Evolutionary conservation across 768 basidiomycete genomes (phyloP).

Genomic region (Serpula lacrymans): DNA sequence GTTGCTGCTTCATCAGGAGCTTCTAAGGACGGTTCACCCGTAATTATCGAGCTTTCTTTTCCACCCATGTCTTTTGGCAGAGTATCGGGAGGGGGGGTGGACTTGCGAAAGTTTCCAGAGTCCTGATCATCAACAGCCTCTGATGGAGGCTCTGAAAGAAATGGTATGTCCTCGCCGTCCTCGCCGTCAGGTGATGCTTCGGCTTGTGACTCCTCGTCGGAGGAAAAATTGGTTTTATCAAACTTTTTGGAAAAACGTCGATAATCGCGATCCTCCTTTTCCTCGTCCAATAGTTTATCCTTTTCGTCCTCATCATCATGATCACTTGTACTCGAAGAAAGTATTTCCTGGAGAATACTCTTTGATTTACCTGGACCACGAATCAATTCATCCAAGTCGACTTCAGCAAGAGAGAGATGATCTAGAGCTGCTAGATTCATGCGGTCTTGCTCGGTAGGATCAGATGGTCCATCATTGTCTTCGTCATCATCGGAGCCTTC

Average conservation of each 20-base stretch:
- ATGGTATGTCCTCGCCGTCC: constrained; percentile 24
- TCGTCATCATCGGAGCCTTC: constrained; percentile 29
- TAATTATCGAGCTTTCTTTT: too few species aligned
- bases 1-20: too few species aligned
- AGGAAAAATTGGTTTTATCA: constrained; percentile 21
- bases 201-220: constrained; percentile 25
- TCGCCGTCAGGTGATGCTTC: constrained; percentile 22
- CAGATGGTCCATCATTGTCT: constrained; percentile 11
- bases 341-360: constrained; percentile 27
- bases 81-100: neutral
- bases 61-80: neutral
- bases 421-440: neutral
- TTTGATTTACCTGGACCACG: constrained; percentile 34
- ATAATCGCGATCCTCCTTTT: constrained; percentile 31
- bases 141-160: neutral
- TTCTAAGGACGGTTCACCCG: too few species aligned
- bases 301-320: constrained; percentile 39
- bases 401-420: constrained; percentile 8
- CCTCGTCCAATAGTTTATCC: constrained; percentile 40
- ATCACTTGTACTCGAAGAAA: constrained; percentile 25
- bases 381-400: constrained; percentile 39
- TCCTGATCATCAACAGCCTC: neutral
- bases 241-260: constrained; percentile 31
- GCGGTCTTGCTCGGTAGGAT: constrained; percentile 1
- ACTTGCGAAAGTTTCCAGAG: neutral